Evolutionary conservation across 257 asterid species (phyloP).

Genomic region (Solanum paucissectum): DNA sequence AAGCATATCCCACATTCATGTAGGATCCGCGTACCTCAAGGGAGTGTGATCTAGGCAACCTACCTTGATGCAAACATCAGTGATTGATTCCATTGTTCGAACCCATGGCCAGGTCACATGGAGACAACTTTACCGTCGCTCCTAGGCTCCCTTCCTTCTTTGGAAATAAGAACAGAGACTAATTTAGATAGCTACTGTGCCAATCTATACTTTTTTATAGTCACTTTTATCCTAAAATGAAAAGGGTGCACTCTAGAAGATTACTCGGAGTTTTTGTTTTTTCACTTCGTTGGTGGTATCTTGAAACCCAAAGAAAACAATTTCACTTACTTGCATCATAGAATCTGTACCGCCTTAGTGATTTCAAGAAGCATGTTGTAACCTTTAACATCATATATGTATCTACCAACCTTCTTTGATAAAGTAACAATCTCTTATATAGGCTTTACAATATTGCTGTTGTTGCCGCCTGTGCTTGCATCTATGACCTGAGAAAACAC

Average conservation of each 20-base stretch:
- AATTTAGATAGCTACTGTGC: neutral
- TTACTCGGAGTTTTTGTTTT: neutral
- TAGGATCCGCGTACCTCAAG: neutral
- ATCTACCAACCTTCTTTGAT: neutral
- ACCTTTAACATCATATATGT: neutral
- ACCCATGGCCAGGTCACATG: neutral
- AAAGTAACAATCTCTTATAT: neutral
- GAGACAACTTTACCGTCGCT: neutral
- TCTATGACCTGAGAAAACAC: neutral
- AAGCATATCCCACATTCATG: neutral
- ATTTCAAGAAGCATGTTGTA: neutral
- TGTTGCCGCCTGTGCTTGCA: neutral
- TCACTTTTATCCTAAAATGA: neutral
- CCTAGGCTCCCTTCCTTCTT: neutral
- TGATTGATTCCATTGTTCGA: neutral
- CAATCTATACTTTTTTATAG: neutral
- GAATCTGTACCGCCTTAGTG: neutral
- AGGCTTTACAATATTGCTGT: neutral
- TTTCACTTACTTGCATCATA: neutral
- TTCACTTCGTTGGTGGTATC: neutral
- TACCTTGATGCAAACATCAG: neutral
- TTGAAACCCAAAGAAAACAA: neutral
- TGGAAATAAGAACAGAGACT: neutral
- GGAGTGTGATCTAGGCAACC: neutral
- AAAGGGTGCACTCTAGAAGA: neutral